phyloP scores from a whole-genome alignment of 2,329 filamentous ascomycete genomes.

The Colletotrichum navitas region DNA sequence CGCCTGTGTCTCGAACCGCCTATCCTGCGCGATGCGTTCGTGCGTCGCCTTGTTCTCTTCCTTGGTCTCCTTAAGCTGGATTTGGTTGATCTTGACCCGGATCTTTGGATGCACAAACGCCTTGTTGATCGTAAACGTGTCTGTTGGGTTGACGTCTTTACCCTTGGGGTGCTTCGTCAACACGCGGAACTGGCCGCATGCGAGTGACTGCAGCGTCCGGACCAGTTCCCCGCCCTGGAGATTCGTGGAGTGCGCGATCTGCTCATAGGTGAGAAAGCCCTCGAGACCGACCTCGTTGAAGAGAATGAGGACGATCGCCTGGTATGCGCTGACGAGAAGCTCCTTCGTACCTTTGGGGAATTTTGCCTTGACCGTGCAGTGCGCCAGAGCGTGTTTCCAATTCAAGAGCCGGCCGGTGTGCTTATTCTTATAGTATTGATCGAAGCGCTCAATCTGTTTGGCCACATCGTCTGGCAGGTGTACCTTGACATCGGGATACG shows the following conservation, averaged over 20 bases:
- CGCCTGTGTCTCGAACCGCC: conserved; percentile 96
- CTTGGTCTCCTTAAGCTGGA: conserved; percentile 95
- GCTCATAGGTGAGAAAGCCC: conserved; percentile 78
- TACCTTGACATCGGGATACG: conserved; percentile 81
- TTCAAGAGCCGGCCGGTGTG: conserved; percentile 87
- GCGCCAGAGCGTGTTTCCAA: conserved; percentile 94
- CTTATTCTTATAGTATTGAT: conserved; percentile 87
- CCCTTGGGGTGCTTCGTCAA: conserved; percentile 88
- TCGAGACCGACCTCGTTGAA: conserved; percentile 80
- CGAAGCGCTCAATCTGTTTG: conserved; percentile 83
- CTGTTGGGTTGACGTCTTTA: conserved; percentile 80
- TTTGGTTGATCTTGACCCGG: conserved; percentile 98
- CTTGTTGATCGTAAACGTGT: conserved; percentile 87
- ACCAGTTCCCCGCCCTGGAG: conserved; percentile 83
- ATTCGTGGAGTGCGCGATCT: conserved; percentile 80
- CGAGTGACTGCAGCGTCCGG: conserved; percentile 93
- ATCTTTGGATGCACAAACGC: conserved; percentile 84
- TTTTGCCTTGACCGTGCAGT: conserved; percentile 85
- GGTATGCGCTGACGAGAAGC: conserved; percentile 89
- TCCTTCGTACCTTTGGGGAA: conserved; percentile 89
- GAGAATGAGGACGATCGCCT: conserved; percentile 88
- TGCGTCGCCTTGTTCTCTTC: conserved; percentile 96
- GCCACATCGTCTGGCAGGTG: conserved; percentile 82
- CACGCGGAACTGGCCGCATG: conserved; percentile 89
- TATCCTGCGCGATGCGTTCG: conserved; percentile 87